Evolutionary conservation across 331 rosid genomes (phyloP), one percentile per base, ranked within the genome.

Genomic region (Quercus lobata): DNA sequence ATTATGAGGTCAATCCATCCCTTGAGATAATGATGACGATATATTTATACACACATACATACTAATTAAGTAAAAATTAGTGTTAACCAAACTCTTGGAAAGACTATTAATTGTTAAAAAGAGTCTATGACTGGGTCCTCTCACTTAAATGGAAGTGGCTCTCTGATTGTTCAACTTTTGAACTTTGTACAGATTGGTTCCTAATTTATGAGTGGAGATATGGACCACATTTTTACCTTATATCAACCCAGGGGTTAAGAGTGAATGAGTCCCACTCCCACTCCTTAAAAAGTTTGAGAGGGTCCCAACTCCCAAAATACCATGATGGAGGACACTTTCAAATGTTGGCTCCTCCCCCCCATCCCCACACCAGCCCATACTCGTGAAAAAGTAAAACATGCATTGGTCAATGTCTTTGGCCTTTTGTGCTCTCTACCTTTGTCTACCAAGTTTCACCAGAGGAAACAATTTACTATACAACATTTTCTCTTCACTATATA

Each of bases 41-140:
- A 7, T 1, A 37, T 37, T 0, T 37, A 37, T 35, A 7, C 0
- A 37, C 0, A 37, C 0, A 37, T 2, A 37, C 0, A 37, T 0
- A 37, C 46, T 37, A 37, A 37, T 37, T 37, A 37, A 7, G 46
- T 37, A 37, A 37, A 37, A 37, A 37, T 58, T 46, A 46, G 3
- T 37, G 46, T 12, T 46, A 46, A 46, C 54, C 54, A 46, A 46
- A 46, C 5, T 11, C 14, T 46, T 2, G 54, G 14, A 12, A 46
- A 12, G 16, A 46, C 5, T 46, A 37, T 37, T 37, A 37, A 7
- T 37, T 37, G 17, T 46, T 46, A 27, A 12, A 46, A 9, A 46
- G 34, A 72, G 65, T 68, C 60, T 63, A 46, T 44, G 5, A 12
- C 30, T 1, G 41, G 83, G 83, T 5, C 83, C 78, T 34, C 78